phyloP scores from a whole-genome alignment of 2,329 filamentous ascomycete genomes.

The Alternaria panax region DNA sequence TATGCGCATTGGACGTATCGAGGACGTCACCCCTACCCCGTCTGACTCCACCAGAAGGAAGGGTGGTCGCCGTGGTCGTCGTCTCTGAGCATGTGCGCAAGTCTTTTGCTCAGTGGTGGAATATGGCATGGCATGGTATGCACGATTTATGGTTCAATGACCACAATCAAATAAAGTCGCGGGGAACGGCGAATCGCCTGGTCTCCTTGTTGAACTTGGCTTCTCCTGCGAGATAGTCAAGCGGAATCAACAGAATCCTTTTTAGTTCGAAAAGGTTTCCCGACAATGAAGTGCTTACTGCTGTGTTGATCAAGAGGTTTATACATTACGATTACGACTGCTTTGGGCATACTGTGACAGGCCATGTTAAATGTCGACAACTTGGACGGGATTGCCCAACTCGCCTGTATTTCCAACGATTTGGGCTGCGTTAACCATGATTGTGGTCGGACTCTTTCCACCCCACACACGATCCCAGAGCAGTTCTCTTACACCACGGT shows the following conservation, averaged over 20 bases:
- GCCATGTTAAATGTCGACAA: constrained; percentile 49
- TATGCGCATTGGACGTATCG: constrained; percentile 99
- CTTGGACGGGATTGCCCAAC: constrained; percentile 57
- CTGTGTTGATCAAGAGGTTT: constrained; percentile 37
- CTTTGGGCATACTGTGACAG: constrained; percentile 27
- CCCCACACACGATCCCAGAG: constrained; percentile 68
- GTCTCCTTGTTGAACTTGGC: constrained; percentile 52
- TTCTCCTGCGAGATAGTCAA: constrained; percentile 41
- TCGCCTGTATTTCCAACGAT: constrained; percentile 58
- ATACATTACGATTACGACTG: constrained; percentile 40
- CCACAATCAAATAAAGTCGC: constrained; percentile 48
- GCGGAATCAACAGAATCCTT: constrained; percentile 50
- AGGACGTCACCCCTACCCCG: constrained; percentile 98
- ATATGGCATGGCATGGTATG: constrained; percentile 44
- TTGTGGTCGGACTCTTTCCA: constrained; percentile 57
- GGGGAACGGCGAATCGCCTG: constrained; percentile 50
- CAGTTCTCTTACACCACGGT: constrained; percentile 63
- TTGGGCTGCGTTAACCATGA: constrained; percentile 69
- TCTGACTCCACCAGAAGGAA: constrained; percentile 99
- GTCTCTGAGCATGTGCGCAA: constrained; percentile 77
- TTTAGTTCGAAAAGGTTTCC: constrained; percentile 46
- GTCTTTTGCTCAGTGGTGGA: constrained; percentile 48
- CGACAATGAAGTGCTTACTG: constrained; percentile 41
- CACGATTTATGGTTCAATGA: constrained; percentile 48
- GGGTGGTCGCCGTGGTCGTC: constrained; percentile 99